Conservation (phyloP, 345 rosid genomes). For the Microthlaspi erraticum region DNA sequence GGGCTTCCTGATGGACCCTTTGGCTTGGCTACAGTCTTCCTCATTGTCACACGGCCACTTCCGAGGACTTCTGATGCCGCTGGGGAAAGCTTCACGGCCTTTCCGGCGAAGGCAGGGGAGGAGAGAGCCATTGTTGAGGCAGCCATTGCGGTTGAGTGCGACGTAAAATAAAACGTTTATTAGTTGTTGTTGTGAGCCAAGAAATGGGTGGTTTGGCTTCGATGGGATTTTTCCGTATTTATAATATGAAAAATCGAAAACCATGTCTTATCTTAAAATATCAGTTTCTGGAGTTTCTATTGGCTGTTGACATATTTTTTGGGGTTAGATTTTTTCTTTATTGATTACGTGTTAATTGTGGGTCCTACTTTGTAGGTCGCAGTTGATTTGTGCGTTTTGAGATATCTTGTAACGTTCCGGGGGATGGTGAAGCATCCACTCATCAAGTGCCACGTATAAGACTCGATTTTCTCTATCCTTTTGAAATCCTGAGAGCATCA, state of each 20-base stretch:
- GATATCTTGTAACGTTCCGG: slow-evolving; percentile 4
- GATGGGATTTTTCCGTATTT: slow-evolving; percentile 10
- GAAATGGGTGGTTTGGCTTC: slow-evolving; percentile 38
- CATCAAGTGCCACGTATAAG: slow-evolving; percentile 27
- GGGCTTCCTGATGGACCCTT: slow-evolving; percentile 60
- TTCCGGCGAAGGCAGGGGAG: slow-evolving; percentile 67
- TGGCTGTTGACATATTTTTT: slow-evolving; percentile 29
- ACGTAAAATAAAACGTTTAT: slow-evolving; percentile 35
- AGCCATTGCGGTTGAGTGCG: slow-evolving; percentile 52
- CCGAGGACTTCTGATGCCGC: slow-evolving; percentile 50
- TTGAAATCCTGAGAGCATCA: slow-evolving; percentile 23
- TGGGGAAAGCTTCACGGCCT: slow-evolving; percentile 60
- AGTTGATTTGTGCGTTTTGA: slow-evolving; percentile 15
- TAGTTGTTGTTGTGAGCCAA: slow-evolving; percentile 31
- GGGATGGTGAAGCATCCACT: slow-evolving; percentile 17
- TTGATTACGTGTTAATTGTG: slow-evolving; percentile 30
- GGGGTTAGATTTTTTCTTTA: slow-evolving; percentile 28
- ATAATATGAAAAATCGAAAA: slow-evolving; percentile 11
- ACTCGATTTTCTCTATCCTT: slow-evolving; percentile 25
- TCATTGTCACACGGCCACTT: slow-evolving; percentile 66
- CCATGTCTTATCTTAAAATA: slow-evolving; percentile 32
- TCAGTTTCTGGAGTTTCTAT: slow-evolving; percentile 32
- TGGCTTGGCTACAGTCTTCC: slow-evolving; percentile 51
- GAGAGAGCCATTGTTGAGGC: slow-evolving; percentile 75
- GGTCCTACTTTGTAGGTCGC: background rate